A percentile compares a stretch with the other conserved stretches of the same genome.
Conservation (phyloP, 2,329 filamentous ascomycete species). For the Ophiostoma ulmi region DNA sequence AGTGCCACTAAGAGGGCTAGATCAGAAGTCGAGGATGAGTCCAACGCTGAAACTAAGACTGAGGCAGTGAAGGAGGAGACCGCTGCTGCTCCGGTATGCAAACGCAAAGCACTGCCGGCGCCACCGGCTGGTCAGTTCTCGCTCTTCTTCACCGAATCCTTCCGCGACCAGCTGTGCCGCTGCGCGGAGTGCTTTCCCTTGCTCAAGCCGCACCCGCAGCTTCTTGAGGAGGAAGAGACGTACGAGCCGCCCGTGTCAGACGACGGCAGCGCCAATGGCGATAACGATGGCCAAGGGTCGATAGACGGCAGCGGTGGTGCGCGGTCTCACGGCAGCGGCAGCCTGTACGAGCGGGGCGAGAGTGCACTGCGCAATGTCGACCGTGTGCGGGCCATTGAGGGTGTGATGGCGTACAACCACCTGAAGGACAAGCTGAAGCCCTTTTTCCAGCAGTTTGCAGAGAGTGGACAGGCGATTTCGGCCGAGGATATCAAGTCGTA, state of each 20-base stretch:
- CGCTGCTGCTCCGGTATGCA: slow-evolving; percentile 43
- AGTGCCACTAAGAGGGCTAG: slow-evolving; percentile 46
- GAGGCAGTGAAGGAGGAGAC: slow-evolving; percentile 6
- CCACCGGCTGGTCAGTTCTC: slow-evolving; percentile 61
- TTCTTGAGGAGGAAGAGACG: slow-evolving; percentile 88
- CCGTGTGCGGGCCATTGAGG: slow-evolving; percentile 87
- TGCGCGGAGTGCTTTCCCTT: slow-evolving; percentile 74
- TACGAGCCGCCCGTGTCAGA: slow-evolving; percentile 88
- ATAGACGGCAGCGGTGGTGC: slow-evolving; percentile 48
- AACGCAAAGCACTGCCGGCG: slow-evolving; percentile 54
- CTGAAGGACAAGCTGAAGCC: slow-evolving; percentile 93
- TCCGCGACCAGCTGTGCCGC: slow-evolving; percentile 76
- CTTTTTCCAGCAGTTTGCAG: slow-evolving; percentile 89
- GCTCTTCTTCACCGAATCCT: slow-evolving; percentile 73
- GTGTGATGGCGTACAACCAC: slow-evolving; percentile 97
- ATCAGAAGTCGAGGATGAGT: slow-evolving; percentile 5
- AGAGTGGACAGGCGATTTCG: slow-evolving; percentile 79
- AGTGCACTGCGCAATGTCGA: slow-evolving; percentile 88
- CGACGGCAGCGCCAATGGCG: slow-evolving; percentile 50
- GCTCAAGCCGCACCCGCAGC: slow-evolving; percentile 66
- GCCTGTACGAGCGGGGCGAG: slow-evolving; percentile 84
- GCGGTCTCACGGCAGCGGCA: slow-evolving; percentile 64
- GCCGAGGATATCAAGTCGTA: slow-evolving; percentile 96
- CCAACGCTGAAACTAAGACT: slow-evolving; percentile 18
- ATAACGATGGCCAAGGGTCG: slow-evolving; percentile 45